These are phyloP conservation scores for Rhododendron griersonianum DNA, from an alignment of 148 eudicot genomes.

Conservation along the genomic window DNA sequence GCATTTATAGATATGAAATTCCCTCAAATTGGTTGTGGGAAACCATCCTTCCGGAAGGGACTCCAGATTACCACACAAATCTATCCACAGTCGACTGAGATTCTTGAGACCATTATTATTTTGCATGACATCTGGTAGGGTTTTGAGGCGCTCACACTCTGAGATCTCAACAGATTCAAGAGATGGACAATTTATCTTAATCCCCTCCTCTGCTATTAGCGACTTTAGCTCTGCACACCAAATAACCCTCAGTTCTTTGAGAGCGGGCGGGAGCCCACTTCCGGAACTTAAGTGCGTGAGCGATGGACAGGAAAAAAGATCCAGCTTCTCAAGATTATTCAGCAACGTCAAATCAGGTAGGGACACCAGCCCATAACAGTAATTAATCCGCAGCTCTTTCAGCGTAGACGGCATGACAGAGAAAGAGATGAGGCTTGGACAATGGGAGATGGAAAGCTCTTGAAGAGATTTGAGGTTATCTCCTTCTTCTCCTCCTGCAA, in stretches of 20 bases:
- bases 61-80: not conserved
- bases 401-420: not conserved
- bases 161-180: not conserved
- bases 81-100: not conserved
- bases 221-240: not conserved
- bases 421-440: not conserved
- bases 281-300: not conserved
- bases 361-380: not conserved
- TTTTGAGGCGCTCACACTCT: not conserved
- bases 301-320: not conserved
- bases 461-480: not conserved
- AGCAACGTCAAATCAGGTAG: not conserved
- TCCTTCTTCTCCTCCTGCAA: not conserved
- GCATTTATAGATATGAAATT: rapidly evolving
- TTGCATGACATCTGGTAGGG: not conserved
- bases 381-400: rapidly evolving
- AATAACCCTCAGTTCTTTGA: not conserved
- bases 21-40: not conserved
- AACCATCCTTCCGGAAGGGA: slow-evolving; percentile 1
- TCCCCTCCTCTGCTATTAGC: not conserved
- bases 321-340: not conserved
- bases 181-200: not conserved
- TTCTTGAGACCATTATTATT: not conserved
- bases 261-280: not conserved
- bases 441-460: not conserved